Conservation (phyloP, 345 rosid species). For the Hibiscus tridactylites region DNA sequence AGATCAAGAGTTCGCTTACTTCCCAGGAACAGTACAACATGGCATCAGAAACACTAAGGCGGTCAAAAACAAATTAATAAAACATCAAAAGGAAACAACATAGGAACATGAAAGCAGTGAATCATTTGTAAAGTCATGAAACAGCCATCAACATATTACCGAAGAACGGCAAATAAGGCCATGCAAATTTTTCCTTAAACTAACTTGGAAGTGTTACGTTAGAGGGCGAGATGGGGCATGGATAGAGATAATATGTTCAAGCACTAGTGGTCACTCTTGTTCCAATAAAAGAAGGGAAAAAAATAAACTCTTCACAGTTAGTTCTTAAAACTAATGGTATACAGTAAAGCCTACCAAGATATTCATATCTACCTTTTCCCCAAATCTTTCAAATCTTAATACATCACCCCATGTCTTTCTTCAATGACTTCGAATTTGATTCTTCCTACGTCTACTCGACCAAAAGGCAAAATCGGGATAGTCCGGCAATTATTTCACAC, state of each 20-base stretch:
- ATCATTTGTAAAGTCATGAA: background rate
- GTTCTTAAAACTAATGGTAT: no score
- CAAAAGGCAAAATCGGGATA: background rate
- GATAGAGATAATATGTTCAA: no score
- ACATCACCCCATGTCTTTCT: background rate
- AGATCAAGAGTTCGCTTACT: background rate
- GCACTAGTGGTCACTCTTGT: no score
- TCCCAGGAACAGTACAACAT: background rate
- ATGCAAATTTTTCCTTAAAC: background rate
- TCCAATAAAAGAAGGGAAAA: no score
- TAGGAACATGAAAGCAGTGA: background rate
- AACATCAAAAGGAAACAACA: background rate
- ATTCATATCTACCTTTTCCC: background rate
- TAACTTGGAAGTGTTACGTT: background rate
- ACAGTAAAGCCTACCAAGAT: no score
- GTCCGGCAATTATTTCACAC: background rate
- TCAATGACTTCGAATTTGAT: background rate
- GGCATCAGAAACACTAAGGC: background rate
- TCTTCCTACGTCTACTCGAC: background rate
- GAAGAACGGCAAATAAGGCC: background rate
- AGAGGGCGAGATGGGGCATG: background rate
- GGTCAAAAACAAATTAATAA: background rate
- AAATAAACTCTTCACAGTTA: no score
- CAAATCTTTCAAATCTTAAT: background rate
- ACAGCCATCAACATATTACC: background rate